Conservation (phyloP, 2,329 filamentous ascomycete genomes). For the Cryphonectria japonica region DNA sequence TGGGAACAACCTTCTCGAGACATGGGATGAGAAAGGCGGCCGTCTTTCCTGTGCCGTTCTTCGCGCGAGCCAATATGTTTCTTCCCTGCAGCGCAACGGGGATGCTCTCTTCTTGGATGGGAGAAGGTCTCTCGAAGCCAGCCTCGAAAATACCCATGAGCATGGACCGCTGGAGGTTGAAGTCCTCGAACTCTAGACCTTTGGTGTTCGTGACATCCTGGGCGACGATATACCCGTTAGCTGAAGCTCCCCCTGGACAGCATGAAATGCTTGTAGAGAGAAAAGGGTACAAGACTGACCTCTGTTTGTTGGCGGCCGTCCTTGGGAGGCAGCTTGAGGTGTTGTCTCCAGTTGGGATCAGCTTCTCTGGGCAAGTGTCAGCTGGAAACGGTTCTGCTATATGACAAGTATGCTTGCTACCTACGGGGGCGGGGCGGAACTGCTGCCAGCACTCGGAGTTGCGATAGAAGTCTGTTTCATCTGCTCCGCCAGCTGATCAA, state of each 20-base stretch:
- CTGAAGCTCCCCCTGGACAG: not conserved
- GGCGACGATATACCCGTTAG: conserved; percentile 11
- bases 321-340: conserved; percentile 71
- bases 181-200: conserved; percentile 96
- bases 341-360: conserved; percentile 74
- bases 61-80: conserved; percentile 93
- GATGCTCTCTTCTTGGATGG: conserved; percentile 99
- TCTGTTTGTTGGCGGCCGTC: conserved; percentile 83
- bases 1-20: conserved; percentile 94
- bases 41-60: conserved; percentile 98
- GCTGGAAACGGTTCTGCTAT: conserved; percentile 17
- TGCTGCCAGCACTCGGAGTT: conserved; percentile 13
- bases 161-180: conserved; percentile 90
- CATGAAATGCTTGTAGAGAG: not conserved
- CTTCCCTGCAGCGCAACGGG: conserved; percentile 93
- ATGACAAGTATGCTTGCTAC: not conserved
- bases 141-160: conserved; percentile 99
- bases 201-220: conserved; percentile 98
- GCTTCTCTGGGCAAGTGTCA: conserved; percentile 52
- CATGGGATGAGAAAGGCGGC: conserved; percentile 97
- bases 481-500: conserved; percentile 29
- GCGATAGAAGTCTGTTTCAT: conserved; percentile 25
- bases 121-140: conserved; percentile 97
- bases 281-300: conserved; percentile 47
- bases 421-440: conserved; percentile 3